Evolutionary conservation across 805 yeast species (phyloP).

Genomic region (Wilhelminamyces savonicus): DNA sequence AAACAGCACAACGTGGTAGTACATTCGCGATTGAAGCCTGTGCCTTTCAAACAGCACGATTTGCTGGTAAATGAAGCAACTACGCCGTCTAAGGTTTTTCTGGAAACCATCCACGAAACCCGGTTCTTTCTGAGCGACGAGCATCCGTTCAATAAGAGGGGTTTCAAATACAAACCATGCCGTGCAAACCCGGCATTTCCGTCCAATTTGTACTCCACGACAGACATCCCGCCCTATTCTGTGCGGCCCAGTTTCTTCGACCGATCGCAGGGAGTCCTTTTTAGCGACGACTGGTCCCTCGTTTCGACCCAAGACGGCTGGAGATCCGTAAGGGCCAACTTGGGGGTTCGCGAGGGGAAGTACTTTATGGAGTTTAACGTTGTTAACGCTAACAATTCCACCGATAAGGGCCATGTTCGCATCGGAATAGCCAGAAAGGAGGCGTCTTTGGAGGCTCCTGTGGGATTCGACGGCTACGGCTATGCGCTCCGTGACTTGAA

Average conservation of each 20-base stretch:
- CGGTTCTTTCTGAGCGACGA: conserved; percentile 57
- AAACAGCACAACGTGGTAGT: conserved; percentile 23
- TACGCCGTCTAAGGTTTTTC: neutral
- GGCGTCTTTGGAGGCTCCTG: conserved; percentile 88
- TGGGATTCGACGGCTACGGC: conserved; percentile 92
- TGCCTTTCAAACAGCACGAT: conserved; percentile 20
- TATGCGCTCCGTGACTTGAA: conserved; percentile 80
- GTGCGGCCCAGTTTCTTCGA: conserved; percentile 63
- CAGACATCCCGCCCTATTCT: conserved; percentile 64
- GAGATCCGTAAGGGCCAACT: conserved; percentile 70
- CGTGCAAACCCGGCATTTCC: conserved; percentile 58
- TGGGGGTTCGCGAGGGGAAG: conserved; percentile 69
- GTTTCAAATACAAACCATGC: conserved; percentile 77
- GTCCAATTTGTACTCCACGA: conserved; percentile 57
- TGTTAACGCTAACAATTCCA: conserved; percentile 29
- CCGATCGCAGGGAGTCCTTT: conserved; percentile 50
- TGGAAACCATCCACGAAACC: no score
- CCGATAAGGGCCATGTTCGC: conserved; percentile 54
- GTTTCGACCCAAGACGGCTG: conserved; percentile 70
- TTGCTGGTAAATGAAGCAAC: no score
- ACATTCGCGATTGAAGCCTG: conserved; percentile 31
- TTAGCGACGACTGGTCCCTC: conserved; percentile 20
- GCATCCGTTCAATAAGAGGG: conserved; percentile 70
- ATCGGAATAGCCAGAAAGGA: conserved; percentile 82
- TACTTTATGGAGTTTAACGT: conserved; percentile 78